Percentiles rank a stretch among this genome's conserved stretches.
Evolutionary conservation across 495 filamentous ascomycete species (phyloP).

Genomic region (Monascus purpureus): DNA sequence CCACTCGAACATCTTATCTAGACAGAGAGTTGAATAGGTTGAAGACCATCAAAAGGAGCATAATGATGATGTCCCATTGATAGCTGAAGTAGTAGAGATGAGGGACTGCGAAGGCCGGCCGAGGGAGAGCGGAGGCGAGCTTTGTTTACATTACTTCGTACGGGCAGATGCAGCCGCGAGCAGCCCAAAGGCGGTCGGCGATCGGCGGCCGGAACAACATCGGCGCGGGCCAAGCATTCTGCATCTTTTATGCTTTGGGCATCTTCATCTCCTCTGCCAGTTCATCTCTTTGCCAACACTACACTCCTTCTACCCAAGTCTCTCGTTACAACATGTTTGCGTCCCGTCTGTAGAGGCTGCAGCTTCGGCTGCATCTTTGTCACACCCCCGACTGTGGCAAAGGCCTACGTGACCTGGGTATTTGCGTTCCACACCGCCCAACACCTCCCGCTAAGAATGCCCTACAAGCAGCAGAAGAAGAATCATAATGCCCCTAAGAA

Average conservation of each 20-base stretch:
- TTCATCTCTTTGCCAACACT: constrained; percentile 1
- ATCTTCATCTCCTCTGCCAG: constrained; percentile 4
- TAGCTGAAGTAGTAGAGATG: too few relatives aligned
- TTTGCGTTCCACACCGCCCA: constrained; percentile 11
- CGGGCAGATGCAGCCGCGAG: too few relatives aligned
- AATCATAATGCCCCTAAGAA: constrained; percentile 16
- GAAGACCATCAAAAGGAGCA: too few relatives aligned
- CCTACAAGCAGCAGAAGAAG: constrained; percentile 35
- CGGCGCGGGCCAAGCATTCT: constrained; percentile 2
- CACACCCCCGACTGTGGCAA: constrained; percentile 13
- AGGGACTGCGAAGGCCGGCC: too few relatives aligned
- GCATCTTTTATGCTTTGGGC: too few relatives aligned
- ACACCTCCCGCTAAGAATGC: constrained; percentile 31
- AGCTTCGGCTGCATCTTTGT: constrained; percentile 30
- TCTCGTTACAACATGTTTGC: constrained; percentile 9
- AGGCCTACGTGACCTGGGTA: constrained; percentile 14
- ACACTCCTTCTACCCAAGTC: constrained; percentile 1
- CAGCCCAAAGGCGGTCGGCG: constrained; percentile 8
- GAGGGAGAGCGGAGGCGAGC: too few relatives aligned
- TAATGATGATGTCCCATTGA: too few relatives aligned
- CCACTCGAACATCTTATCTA: constrained; percentile 42
- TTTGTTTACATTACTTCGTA: constrained; percentile 22
- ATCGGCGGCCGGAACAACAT: constrained; percentile 8
- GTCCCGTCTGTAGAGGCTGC: constrained; percentile 22
- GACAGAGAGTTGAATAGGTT: too few relatives aligned